Evolutionary conservation across 345 rosid species (phyloP).

Genomic region (Aquilaria sinensis): DNA sequence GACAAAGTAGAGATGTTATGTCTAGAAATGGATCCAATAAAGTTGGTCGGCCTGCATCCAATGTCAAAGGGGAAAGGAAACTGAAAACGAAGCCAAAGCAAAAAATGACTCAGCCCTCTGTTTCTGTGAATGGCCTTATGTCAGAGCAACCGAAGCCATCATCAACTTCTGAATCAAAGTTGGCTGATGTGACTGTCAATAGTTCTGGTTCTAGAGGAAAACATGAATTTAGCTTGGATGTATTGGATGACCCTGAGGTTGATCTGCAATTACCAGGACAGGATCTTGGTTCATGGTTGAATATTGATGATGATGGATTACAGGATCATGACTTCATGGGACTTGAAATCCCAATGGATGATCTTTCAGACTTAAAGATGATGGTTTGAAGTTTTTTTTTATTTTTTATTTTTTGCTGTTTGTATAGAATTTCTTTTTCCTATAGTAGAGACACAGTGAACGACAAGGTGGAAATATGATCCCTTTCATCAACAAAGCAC

Average conservation of each 20-base stretch:
- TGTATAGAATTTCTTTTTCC: constrained; percentile 37
- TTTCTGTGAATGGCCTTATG: constrained; percentile 66
- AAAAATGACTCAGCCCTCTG: constrained; percentile 70
- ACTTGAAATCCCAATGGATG: constrained; percentile 99
- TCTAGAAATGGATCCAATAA: constrained; percentile 70
- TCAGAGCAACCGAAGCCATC: constrained; percentile 39
- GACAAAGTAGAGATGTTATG: constrained; percentile 55
- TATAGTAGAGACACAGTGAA: too few species aligned
- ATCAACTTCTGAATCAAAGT: constrained; percentile 38
- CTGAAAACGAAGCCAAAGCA: constrained; percentile 88
- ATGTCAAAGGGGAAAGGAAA: constrained; percentile 81
- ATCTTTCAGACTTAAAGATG: constrained; percentile 92
- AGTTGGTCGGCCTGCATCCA: constrained; percentile 71
- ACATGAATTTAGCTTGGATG: constrained; percentile 53
- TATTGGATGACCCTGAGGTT: constrained; percentile 59
- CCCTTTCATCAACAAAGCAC: constrained; percentile 49
- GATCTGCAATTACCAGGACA: constrained; percentile 69
- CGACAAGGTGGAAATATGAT: constrained; percentile 17
- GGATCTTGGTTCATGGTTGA: constrained; percentile 92
- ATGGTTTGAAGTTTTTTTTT: constrained; percentile 64
- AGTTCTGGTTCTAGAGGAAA: constrained; percentile 26
- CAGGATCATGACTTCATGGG: constrained; percentile 91
- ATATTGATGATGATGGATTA: constrained; percentile 87
- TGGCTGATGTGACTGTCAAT: constrained; percentile 32
- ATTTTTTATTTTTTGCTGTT: constrained; percentile 10